A percentile compares a stretch with the other conserved stretches of the same genome.
Conservation (phyloP, 2,329 filamentous ascomycete species). For the Colletotrichum higginsianum region DNA sequence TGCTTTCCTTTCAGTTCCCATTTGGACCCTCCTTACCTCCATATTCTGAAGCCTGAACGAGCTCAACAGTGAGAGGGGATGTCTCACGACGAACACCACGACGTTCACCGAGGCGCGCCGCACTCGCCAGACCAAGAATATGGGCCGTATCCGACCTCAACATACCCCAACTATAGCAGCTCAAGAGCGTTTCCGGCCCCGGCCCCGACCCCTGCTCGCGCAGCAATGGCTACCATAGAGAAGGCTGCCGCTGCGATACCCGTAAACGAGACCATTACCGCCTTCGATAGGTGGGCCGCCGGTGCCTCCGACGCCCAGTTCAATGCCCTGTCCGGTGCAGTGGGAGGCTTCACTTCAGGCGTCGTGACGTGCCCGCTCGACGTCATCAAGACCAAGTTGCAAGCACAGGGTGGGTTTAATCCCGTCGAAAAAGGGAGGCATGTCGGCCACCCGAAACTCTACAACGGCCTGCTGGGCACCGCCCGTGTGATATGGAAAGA, state of each 20-base stretch:
- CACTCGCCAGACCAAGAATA: slow-evolving; percentile 53
- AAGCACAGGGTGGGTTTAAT: slow-evolving; percentile 90
- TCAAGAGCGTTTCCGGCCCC: slow-evolving; percentile 42
- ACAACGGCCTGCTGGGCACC: slow-evolving; percentile 90
- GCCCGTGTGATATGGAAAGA: slow-evolving; percentile 87
- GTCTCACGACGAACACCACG: slow-evolving; percentile 66
- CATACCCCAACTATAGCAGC: slow-evolving; percentile 44
- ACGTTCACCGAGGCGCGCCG: slow-evolving; percentile 45
- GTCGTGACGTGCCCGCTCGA: slow-evolving; percentile 97
- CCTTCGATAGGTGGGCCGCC: slow-evolving; percentile 70
- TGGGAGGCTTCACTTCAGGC: slow-evolving; percentile 92
- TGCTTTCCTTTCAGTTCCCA: background rate
- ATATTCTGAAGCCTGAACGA: slow-evolving; percentile 24
- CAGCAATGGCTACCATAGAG: slow-evolving; percentile 34
- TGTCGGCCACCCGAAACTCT: slow-evolving; percentile 73
- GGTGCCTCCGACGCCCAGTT: slow-evolving; percentile 75
- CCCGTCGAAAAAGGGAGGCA: slow-evolving; percentile 64
- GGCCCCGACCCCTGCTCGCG: slow-evolving; percentile 30
- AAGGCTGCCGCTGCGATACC: slow-evolving; percentile 42
- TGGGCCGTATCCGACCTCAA: slow-evolving; percentile 50
- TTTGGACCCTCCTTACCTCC: slow-evolving; percentile 1
- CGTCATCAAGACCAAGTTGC: slow-evolving; percentile 98
- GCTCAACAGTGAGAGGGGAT: slow-evolving; percentile 54
- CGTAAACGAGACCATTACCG: slow-evolving; percentile 52
- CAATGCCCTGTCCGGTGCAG: slow-evolving; percentile 88